Percentiles rank a stretch among this genome's conserved stretches.
phyloP scores from a whole-genome alignment of 1,139 yeast species.

The Blastobotrys arbuscula region DNA sequence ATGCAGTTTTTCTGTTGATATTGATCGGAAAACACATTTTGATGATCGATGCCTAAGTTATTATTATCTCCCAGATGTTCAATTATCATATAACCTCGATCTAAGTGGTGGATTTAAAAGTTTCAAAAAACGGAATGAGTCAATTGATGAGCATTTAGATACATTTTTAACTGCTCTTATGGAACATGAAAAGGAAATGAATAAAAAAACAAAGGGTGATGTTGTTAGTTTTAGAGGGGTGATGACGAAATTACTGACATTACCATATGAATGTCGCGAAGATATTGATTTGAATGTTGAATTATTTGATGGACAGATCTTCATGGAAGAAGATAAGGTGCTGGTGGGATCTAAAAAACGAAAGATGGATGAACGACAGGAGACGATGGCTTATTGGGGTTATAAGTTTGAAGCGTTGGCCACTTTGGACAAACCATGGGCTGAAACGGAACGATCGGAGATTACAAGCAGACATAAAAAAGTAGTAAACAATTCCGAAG shows the following conservation, averaged over 20 bases:
- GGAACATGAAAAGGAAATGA: constrained; percentile 46
- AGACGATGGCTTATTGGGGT: constrained; percentile 38
- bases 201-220: constrained; percentile 50
- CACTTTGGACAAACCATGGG: constrained; percentile 74
- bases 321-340: constrained; percentile 58
- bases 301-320: constrained; percentile 77
- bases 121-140: constrained; percentile 52
- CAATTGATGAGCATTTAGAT: constrained; percentile 47
- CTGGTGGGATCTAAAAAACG: constrained; percentile 29
- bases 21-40: constrained; percentile 43
- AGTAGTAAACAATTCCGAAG: constrained; percentile 64
- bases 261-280: constrained; percentile 54
- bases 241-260: constrained; percentile 57
- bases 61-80: constrained; percentile 72
- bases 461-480: constrained; percentile 58
- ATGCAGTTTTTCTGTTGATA: constrained; percentile 51
- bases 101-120: constrained; percentile 57
- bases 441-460: constrained; percentile 53
- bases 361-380: constrained; percentile 25
- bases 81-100: constrained; percentile 49
- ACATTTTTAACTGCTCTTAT: constrained; percentile 54
- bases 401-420: constrained; percentile 81
- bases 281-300: constrained; percentile 59
- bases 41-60: constrained; percentile 54
- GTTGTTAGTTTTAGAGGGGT: constrained; percentile 81